Evolutionary conservation across 1,284 basidiomycete species (phyloP).

Genomic region (Kwoniella shivajii): DNA sequence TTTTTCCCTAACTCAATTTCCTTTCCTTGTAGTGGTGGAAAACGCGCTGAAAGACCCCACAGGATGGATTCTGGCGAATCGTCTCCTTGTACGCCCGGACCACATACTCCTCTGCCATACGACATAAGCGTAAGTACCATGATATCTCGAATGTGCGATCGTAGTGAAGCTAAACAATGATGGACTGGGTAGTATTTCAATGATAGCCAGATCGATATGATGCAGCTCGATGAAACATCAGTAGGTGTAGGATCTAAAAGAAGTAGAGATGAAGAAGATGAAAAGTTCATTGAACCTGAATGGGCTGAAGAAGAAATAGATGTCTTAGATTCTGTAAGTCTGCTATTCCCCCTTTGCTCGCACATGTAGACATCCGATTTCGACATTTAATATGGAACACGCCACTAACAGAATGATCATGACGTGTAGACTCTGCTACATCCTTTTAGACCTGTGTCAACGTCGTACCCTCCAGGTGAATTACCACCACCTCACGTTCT

Average conservation of each 20-base stretch:
- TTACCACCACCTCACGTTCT: conserved; percentile 45
- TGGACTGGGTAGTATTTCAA: conserved; percentile 7
- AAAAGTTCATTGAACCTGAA: conserved; percentile 21
- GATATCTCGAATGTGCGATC: too few relatives aligned
- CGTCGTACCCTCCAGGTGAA: conserved; percentile 47
- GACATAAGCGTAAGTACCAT: conserved; percentile 21
- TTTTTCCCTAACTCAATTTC: too few relatives aligned
- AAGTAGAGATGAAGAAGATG: conserved; percentile 20
- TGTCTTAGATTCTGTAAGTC: conserved; percentile 39
- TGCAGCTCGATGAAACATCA: conserved; percentile 11
- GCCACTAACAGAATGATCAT: too few relatives aligned
- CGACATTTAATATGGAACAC: too few relatives aligned
- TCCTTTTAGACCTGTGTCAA: conserved; percentile 40
- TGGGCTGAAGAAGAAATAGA: conserved; percentile 46
- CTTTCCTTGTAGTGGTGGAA: not conserved
- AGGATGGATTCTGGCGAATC: conserved; percentile 18
- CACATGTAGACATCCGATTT: too few relatives aligned
- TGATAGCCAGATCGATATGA: conserved; percentile 4
- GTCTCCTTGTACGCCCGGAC: conserved; percentile 30
- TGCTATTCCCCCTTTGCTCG: not conserved
- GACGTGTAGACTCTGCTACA: conserved; percentile 25
- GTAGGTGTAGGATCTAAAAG: conserved; percentile 24
- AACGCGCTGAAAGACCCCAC: not conserved
- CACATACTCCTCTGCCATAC: conserved; percentile 38
- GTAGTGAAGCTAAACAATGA: too few relatives aligned